Conservation (phyloP, 164 flowering plant genomes). For the Platanus orientalis region DNA sequence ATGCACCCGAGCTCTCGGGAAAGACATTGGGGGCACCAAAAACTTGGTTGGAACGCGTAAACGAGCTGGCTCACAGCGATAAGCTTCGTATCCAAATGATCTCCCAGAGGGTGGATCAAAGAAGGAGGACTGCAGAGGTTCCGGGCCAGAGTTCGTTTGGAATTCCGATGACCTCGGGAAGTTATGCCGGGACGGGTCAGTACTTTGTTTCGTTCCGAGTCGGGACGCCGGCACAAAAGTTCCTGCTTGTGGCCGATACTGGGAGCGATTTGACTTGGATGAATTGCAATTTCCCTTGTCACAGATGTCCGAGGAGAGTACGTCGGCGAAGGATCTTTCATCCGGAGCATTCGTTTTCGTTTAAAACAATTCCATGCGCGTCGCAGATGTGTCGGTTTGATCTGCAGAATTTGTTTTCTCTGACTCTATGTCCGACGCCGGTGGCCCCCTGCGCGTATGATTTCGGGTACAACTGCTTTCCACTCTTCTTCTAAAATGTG, state of each 20-base stretch:
- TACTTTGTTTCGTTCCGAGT: slow-evolving; percentile 53
- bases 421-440: slow-evolving; percentile 38
- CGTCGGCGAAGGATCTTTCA: slow-evolving; percentile 20
- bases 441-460: slow-evolving; percentile 48
- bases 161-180: slow-evolving; percentile 40
- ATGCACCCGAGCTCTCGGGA: slow-evolving; percentile 1
- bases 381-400: slow-evolving; percentile 33
- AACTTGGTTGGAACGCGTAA: slow-evolving; percentile 6
- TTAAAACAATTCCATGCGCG: slow-evolving; percentile 43
- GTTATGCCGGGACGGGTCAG: slow-evolving; percentile 41
- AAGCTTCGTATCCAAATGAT: slow-evolving; percentile 12
- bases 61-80: slow-evolving; percentile 14
- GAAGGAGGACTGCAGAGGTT: neutral
- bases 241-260: slow-evolving; percentile 55
- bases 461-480: slow-evolving; percentile 35
- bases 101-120: neutral
- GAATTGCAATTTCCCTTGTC: slow-evolving; percentile 39
- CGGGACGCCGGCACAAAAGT: slow-evolving; percentile 58
- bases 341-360: slow-evolving; percentile 37
- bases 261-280: slow-evolving; percentile 85
- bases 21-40: neutral
- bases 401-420: slow-evolving; percentile 37
- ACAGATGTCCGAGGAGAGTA: slow-evolving; percentile 8
- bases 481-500: neutral
- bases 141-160: neutral